These are phyloP conservation scores for Pinus albicaulis DNA, from an alignment of 75 land plant genomes.

Conservation along the genomic window DNA sequence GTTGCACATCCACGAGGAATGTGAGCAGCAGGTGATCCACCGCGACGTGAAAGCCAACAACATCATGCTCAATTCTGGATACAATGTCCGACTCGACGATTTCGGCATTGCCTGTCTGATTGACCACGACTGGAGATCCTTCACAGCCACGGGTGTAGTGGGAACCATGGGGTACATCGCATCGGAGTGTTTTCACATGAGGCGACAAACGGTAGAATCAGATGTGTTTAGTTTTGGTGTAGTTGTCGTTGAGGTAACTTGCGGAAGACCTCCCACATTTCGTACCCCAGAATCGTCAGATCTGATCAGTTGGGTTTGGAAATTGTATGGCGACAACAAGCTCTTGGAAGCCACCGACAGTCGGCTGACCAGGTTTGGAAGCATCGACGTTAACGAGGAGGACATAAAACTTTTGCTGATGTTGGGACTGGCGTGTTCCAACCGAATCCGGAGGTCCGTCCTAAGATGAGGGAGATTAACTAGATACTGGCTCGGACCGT, in stretches of 20 bases:
- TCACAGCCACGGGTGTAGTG: constrained; percentile 16
- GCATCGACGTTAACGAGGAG: neutral
- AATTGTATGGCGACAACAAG: constrained; percentile 19
- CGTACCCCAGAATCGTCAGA: constrained; percentile 29
- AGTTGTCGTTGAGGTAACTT: constrained; percentile 39
- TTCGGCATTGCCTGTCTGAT: neutral
- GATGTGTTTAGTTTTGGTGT: constrained; percentile 55
- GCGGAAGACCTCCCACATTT: constrained; percentile 37
- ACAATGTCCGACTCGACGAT: neutral
- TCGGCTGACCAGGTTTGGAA: constrained; percentile 7
- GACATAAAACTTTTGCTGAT: constrained; percentile 40
- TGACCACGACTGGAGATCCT: neutral
- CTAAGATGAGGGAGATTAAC: constrained; percentile 53
- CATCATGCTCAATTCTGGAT: neutral
- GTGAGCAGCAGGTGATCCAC: constrained; percentile 27
- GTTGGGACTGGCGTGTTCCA: constrained; percentile 57
- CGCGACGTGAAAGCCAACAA: constrained; percentile 4
- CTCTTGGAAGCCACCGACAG: constrained; percentile 42
- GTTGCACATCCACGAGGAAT: constrained; percentile 35
- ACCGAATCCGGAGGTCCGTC: constrained; percentile 53
- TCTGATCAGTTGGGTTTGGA: constrained; percentile 67
- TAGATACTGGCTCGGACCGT: constrained; percentile 39
- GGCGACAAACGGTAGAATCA: constrained; percentile 34
- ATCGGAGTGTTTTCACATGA: constrained; percentile 29
- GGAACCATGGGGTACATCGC: constrained; percentile 45